Evolutionary conservation across 2,329 filamentous ascomycete genomes (phyloP).

Genomic region (Tolypocladium cylindrosporum): DNA sequence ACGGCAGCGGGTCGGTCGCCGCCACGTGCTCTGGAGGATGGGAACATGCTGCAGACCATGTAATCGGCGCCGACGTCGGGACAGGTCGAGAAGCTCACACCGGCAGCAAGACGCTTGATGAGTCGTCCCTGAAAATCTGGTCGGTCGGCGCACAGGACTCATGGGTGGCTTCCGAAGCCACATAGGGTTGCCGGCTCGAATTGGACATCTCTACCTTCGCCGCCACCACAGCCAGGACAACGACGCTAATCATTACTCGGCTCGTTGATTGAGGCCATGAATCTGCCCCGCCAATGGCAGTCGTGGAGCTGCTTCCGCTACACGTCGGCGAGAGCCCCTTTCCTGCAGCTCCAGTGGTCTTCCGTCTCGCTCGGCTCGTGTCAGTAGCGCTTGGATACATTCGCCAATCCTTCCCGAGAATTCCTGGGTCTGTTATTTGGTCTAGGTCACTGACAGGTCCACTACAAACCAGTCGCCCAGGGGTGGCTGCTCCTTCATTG

Average conservation of each 20-base stretch:
- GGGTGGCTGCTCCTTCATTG: too few species aligned
- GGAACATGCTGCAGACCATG: constrained; percentile 18
- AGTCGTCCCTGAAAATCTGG: constrained; percentile 13
- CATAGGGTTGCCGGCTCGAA: neutral
- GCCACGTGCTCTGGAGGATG: constrained; percentile 49
- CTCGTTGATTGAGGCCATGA: neutral
- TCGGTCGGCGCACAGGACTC: constrained; percentile 4
- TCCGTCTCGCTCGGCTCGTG: too few species aligned
- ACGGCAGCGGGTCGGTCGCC: constrained; percentile 43
- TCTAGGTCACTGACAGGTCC: too few species aligned
- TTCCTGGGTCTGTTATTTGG: too few species aligned
- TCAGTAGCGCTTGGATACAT: too few species aligned
- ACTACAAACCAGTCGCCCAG: too few species aligned
- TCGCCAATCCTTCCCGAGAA: too few species aligned
- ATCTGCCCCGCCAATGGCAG: neutral
- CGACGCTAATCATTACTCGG: too few species aligned
- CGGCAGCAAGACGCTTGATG: constrained; percentile 6
- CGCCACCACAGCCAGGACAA: too few species aligned
- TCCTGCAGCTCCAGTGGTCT: too few species aligned
- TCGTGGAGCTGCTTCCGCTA: neutral
- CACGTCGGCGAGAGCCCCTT: neutral
- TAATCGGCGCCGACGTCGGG: neutral
- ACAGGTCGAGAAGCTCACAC: too few species aligned
- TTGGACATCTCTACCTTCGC: too few species aligned
- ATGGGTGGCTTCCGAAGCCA: neutral